Base-by-base conservation (phyloP, 768 basidiomycete genomes). In the Suillus alpinus region DNA sequence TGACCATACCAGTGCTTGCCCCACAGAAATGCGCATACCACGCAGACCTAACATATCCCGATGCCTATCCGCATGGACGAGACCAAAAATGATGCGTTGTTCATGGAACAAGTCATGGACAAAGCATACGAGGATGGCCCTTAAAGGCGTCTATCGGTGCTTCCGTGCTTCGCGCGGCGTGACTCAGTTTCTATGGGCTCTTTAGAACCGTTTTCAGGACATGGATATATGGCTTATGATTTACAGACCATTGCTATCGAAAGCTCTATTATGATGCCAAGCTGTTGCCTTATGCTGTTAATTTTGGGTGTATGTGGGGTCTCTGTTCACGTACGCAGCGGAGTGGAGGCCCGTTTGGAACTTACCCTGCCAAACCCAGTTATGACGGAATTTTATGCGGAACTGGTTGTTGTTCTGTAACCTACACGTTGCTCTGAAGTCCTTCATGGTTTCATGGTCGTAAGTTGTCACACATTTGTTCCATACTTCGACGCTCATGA, bases 91-190 rank as follows among this genome's bases (percentile, higher is more conserved):
- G 20, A 44, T 44, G 12, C 43, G 23, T 41, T 44, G 41, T 9
- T 47, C 44, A 7, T 32, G 12, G 44, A n/a, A 32, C 57, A 41
- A 58, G 44, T 47, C 44, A 47, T 58, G 43, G 20, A 20, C 34
- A 18, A 26, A 46, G 44, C 44, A 58, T 58, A 44, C 57, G 57
- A 58, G 57, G 31, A 32, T 36, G 41, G 5, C 57, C 37, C 26
- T 23, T 5, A 10, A n/a, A 36, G 44, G 26, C 44, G 26, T 36
- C 40, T 61, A 61, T 58, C 57, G 60, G 60, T 61, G 60, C 34
- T 47, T 58, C 43, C 57, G 57, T 58, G 55, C 60, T 26, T 29
- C 36, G 60, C 32, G 60, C 55, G 60, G 32, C 40, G 29, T 55
- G 49, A 32, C 41, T 41, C 59, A 36, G 49, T 59, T 10, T 44